Percentiles rank a stretch among this genome's conserved stretches.
phyloP scores from a whole-genome alignment of 176 grass and related monocot species.

The Hsuehochloa calcarea region DNA sequence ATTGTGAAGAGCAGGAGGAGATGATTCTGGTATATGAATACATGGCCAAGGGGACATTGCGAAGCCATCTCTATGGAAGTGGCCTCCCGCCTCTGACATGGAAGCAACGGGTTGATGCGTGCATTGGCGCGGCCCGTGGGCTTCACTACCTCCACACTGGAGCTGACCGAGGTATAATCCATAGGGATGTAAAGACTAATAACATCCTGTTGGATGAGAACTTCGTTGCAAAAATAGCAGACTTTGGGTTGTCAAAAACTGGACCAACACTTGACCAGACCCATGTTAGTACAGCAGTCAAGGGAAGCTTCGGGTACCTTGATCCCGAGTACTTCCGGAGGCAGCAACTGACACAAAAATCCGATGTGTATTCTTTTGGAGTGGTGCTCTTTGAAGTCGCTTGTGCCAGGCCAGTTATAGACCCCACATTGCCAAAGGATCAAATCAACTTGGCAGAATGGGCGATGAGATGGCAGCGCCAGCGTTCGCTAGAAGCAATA shows the following conservation, averaged over 20 bases:
- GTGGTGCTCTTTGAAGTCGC: constrained; percentile 91
- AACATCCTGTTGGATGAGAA: constrained; percentile 92
- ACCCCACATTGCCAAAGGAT: constrained; percentile 80
- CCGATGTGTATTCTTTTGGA: constrained; percentile 96
- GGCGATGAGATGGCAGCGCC: constrained; percentile 92
- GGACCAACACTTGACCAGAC: constrained; percentile 93
- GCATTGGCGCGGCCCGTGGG: constrained; percentile 76
- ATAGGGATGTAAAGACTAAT: constrained; percentile 94
- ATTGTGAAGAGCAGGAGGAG: constrained; percentile 92
- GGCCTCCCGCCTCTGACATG: constrained; percentile 63
- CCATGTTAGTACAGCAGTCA: constrained; percentile 95
- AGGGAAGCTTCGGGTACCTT: constrained; percentile 95
- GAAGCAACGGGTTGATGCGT: constrained; percentile 82
- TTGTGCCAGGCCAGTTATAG: constrained; percentile 87
- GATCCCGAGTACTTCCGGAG: constrained; percentile 90
- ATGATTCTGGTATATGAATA: constrained; percentile 96
- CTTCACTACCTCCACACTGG: constrained; percentile 98
- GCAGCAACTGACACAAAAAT: constrained; percentile 93
- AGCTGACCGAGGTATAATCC: constrained; percentile 86
- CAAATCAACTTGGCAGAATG: constrained; percentile 97
- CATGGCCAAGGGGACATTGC: constrained; percentile 92
- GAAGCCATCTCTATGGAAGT: constrained; percentile 88
- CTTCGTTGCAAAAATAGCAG: constrained; percentile 91
- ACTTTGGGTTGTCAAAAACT: constrained; percentile 87
- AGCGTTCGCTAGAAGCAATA: constrained; percentile 72